A percentile compares a stretch with the other conserved stretches of the same genome.
These are phyloP conservation scores for Tulasnella calospora DNA, from an alignment of 768 basidiomycete genomes.

Conservation along the genomic window DNA sequence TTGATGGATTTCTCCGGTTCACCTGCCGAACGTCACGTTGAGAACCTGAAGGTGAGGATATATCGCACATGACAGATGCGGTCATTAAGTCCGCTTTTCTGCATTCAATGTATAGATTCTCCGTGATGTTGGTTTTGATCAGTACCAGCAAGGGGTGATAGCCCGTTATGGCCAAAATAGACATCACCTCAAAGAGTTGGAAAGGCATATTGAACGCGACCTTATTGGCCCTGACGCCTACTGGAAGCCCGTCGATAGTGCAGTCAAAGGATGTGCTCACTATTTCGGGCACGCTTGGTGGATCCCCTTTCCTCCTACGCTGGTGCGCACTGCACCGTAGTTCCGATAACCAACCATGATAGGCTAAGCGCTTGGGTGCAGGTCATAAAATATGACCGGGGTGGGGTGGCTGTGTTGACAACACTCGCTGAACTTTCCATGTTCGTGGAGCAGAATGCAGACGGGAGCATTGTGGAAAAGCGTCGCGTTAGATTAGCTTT, in stretches of 20 bases:
- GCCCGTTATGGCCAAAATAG: constrained; percentile 47
- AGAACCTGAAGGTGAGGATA: constrained; percentile 63
- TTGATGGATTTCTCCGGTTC: constrained; percentile 58
- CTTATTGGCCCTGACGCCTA: constrained; percentile 70
- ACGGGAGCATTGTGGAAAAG: constrained; percentile 44
- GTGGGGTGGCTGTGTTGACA: constrained; percentile 47
- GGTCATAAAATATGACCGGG: constrained; percentile 68
- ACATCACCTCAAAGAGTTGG: constrained; percentile 45
- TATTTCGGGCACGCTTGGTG: constrained; percentile 76
- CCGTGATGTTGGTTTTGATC: constrained; percentile 57
- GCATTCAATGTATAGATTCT: constrained; percentile 50
- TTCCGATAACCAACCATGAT: constrained; percentile 6
- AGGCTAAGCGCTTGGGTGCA: constrained; percentile 31
- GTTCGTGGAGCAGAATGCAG: constrained; percentile 60
- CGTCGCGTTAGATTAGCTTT: constrained; percentile 59
- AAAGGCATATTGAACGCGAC: constrained; percentile 50
- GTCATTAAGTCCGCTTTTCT: background rate
- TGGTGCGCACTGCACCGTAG: constrained; percentile 41
- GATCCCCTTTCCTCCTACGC: constrained; percentile 71
- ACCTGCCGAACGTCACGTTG: constrained; percentile 66
- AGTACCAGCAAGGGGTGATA: constrained; percentile 52
- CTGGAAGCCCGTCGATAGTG: constrained; percentile 44
- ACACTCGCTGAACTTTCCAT: constrained; percentile 49
- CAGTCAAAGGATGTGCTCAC: constrained; percentile 41
- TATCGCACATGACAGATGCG: background rate